A percentile compares a stretch with the other conserved stretches of the same genome.
phyloP scores from a whole-genome alignment of 345 rosid genomes.

The Microcos paniculata region DNA sequence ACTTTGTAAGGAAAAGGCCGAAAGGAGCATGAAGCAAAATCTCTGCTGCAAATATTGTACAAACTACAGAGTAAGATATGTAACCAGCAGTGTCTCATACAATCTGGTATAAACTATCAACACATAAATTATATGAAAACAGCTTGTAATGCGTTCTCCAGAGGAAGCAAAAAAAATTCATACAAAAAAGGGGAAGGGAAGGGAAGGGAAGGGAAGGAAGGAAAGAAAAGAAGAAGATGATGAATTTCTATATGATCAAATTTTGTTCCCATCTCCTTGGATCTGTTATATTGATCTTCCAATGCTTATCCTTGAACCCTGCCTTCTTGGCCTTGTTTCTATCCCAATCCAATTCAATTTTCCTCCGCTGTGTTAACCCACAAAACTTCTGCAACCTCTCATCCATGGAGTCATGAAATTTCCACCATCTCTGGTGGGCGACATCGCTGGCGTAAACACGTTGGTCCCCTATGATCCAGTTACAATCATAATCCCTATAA shows the following conservation, averaged over 20 bases:
- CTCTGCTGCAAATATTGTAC: neutral
- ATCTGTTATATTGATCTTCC: slow-evolving; percentile 80
- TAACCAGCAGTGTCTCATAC: neutral
- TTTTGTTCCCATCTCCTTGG: slow-evolving; percentile 47
- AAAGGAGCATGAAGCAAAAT: neutral
- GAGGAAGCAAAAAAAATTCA: neutral
- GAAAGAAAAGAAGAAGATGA: neutral
- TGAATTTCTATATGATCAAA: slow-evolving; percentile 33
- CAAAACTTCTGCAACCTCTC: slow-evolving; percentile 56
- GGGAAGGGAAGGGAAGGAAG: neutral
- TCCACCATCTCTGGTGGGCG: slow-evolving; percentile 89
- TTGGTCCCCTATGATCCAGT: slow-evolving; percentile 58
- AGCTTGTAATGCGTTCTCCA: neutral
- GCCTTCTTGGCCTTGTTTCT: slow-evolving; percentile 51
- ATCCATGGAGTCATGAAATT: slow-evolving; percentile 69
- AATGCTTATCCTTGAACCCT: slow-evolving; percentile 56
- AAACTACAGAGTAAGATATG: neutral
- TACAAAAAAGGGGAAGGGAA: neutral
- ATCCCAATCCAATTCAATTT: slow-evolving; percentile 75
- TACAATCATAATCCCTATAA: slow-evolving; percentile 92
- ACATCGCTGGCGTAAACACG: slow-evolving; percentile 86
- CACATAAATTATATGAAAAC: slow-evolving; percentile 32
- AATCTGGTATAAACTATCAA: slow-evolving; percentile 6
- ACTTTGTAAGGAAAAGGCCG: too few relatives aligned
- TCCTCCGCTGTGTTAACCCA: slow-evolving; percentile 63